Base-by-base conservation (phyloP, 495 filamentous ascomycete genomes). In the Penicillium antarcticum region DNA sequence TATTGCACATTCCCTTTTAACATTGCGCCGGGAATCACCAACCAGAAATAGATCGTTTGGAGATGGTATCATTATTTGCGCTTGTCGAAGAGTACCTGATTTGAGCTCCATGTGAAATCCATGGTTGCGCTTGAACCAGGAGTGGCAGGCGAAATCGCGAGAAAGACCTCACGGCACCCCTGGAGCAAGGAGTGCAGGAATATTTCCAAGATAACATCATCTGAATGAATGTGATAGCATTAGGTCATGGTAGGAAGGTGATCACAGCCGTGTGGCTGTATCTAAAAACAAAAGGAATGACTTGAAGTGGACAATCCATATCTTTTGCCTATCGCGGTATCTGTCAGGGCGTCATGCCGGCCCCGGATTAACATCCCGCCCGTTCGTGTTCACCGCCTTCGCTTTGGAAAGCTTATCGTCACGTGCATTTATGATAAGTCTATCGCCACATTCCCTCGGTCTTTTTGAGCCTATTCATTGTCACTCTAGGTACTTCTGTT, bases 11-110 rank as follows among this genome's bases (percentile, higher is more conserved):
- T 31, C n/a, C 12, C 9, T 1, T 39, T 24, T 6, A 8, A 17
- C 21, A 16, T 29, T 29, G 26, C 26, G 8, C 13, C 16, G 10
- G 14, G 7, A 16, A 12, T 8, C 21, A 54, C 63, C 35, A 60
- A 80, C 77, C 65, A 12, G 69, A 70, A 38, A 80, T 70, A 13
- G 62, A 65, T 44, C 39, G 44, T 38, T 44, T 58, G 3, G 24
- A 12, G 7, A 45, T 41, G 13, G 38, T 33, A 39, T 48, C 52
- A 21, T 41, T 42, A 58, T 70, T 62, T 5, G 68, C 44, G 33
- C 62, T 66, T 11, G 54, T 61, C 14, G 63, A 52, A 52, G 53
- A 67, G 29, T 52, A 42, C 39, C 68, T 62, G 47, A 44, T 43
- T 2, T 42, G 13, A 21, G 24, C 44, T 38, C 13, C 29, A 4